Percentiles rank a stretch among this genome's conserved stretches.
phyloP scores from a whole-genome alignment of 2,329 filamentous ascomycete species.

The Eurotiales sp. region DNA sequence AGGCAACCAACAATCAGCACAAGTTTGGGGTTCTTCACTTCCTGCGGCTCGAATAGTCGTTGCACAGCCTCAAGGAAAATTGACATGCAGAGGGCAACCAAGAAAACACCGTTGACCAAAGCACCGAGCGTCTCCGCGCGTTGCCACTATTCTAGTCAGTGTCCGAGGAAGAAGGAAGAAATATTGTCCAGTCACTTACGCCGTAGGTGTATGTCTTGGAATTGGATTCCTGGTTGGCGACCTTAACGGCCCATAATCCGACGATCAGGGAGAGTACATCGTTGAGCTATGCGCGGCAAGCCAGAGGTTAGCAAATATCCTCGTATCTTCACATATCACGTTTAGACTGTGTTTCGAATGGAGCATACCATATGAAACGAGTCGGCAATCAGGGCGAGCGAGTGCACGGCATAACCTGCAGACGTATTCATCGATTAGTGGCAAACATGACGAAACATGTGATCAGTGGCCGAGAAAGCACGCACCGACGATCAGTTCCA shows the following conservation, averaged over 20 bases:
- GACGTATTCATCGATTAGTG: background rate
- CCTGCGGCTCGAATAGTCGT: constrained; percentile 84
- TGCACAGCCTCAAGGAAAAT: constrained; percentile 95
- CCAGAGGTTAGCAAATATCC: background rate
- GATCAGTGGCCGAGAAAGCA: background rate
- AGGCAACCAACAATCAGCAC: constrained; percentile 86
- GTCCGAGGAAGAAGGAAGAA: background rate
- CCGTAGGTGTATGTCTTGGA: constrained; percentile 96
- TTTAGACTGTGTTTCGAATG: background rate
- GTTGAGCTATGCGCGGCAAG: constrained; percentile 74
- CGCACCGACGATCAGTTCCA: constrained; percentile 73
- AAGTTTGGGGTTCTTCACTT: constrained; percentile 77
- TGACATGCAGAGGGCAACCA: constrained; percentile 91
- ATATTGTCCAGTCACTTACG: constrained; percentile 49
- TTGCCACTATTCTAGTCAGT: constrained; percentile 67
- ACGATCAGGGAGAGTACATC: constrained; percentile 93
- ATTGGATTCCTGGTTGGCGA: constrained; percentile 72
- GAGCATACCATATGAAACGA: constrained; percentile 89
- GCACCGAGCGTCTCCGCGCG: constrained; percentile 95
- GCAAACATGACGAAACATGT: background rate
- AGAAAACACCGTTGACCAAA: constrained; percentile 94
- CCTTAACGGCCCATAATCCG: constrained; percentile 90
- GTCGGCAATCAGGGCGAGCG: constrained; percentile 89
- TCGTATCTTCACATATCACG: background rate
- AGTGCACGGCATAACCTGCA: constrained; percentile 75